Evolutionary conservation across 1,284 basidiomycete species (phyloP), one percentile per base, ranked within the genome.

Genomic region (Papiliotrema nemorosa): DNA sequence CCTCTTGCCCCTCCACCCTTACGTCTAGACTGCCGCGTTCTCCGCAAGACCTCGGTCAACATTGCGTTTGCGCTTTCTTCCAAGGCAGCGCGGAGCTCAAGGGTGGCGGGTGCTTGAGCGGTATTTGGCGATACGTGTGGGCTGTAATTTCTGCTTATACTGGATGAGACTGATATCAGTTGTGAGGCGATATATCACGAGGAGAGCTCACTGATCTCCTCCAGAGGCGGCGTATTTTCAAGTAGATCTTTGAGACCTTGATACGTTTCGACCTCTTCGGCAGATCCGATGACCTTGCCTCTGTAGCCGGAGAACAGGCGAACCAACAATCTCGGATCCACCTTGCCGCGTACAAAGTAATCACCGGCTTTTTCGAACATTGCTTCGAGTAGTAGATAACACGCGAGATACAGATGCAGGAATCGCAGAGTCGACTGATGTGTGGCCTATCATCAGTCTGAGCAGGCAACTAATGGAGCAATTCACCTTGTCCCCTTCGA

Each of bases 291-390:
- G 22, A 66, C 55, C 42, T 71, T 70, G 2, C 70, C 72, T 10
- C 69, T 52, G 35, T 76, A 52, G 14, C 59, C 61, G 1, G 68
- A 61, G 50, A 76, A 78, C 16, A 76, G 56, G n/a, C 74, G 55
- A 13, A 78, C 66, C 5, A 78, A 52, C 3, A 78, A 51, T 0
- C 78, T 54, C 0, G 70, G 66, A 58, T 74, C 74, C 9, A 69
- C 53, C 51, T 75, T 74, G 20, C 66, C 72, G 10, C 67, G 57
- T 16, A 63, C 43, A 43, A 73, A 67, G 45, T 72, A 71, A 18
- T 72, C 68, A 4, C 73, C 72, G 3, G 75, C 73, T 18, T 71
- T 64, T 25, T 74, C 72, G 47, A 78, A 78, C 22, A 63, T 57
- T 0, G 70, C 71, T 44, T 73, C 66, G 14, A 53, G 35, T n/a